Base-by-base conservation (phyloP, 371 early-diverging fungal species). In the Mortierella sp. region DNA sequence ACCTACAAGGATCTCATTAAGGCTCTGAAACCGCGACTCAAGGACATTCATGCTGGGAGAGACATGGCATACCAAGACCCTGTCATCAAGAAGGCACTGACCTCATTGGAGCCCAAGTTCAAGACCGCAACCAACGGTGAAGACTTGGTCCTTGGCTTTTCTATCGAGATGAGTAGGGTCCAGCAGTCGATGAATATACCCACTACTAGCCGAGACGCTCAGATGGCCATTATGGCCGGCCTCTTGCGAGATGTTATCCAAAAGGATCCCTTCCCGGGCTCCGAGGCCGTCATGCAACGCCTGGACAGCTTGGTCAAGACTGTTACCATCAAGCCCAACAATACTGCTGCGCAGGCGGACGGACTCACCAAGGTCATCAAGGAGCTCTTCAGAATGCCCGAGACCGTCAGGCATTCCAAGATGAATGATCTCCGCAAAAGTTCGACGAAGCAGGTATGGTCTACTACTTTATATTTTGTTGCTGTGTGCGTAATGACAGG, bases 131-230 rank as follows among this genome's bases (percentile, higher is more conserved):
- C 83, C 16, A 87, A 87, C 63, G 83, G 72, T 0, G 87, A 87
- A 24, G 87, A 83, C 44, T 54, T 87, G 47, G 70, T 83, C 58
- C 24, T 87, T 6, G 71, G 76, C 19, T 87, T 87, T 54, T 83
- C 87, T 0, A 87, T 83, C 13, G 87, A 87, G 34, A 87, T 87
- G 87, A 77, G 82, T 24, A 70, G 86, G 63, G 76, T 82, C 16
- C 86, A 86, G 45, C 82, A 82, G 63, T 68, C 82, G 2, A 77
- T 73, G 78, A 74, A 75, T 21, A 82, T 82, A 21, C 80, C 86
- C 2, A 72, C 86, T 54, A 82, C 81, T 71, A 80, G 80, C 54
- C 72, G 82, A 14, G 80, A 83, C 45, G 81, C 83, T 0, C 83
- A 83, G 70, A 83, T 87, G 26, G 78, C 80, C 19, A 78, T 87